Evolutionary conservation across 2,329 filamentous ascomycete species (phyloP).

Genomic region (Trichoderma koningiopsis): DNA sequence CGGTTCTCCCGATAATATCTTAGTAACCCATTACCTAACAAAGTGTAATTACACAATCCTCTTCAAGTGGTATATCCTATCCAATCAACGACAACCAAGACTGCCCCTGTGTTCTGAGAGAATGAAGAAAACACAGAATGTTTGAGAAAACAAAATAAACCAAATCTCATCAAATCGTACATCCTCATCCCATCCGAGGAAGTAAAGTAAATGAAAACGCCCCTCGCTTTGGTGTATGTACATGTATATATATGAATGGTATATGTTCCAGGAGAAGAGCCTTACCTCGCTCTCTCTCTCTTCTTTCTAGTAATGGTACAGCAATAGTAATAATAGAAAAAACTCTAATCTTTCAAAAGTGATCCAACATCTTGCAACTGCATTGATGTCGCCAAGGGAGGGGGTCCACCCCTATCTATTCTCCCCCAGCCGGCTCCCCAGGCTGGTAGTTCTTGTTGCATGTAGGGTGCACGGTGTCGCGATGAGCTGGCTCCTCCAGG

Average conservation of each 20-base stretch:
- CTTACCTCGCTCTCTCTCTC: background rate
- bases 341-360: constrained; percentile 24
- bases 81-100: background rate
- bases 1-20: background rate
- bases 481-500: constrained; percentile 10
- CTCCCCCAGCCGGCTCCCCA: constrained; percentile 40
- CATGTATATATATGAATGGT: constrained; percentile 11
- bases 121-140: background rate
- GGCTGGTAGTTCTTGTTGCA: constrained; percentile 30
- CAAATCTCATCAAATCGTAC: constrained; percentile 13
- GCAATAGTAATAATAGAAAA: background rate
- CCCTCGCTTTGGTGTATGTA: constrained; percentile 14
- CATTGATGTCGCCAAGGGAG: constrained; percentile 29
- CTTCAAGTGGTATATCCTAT: constrained; percentile 19
- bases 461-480: constrained; percentile 1
- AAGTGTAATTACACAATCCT: background rate
- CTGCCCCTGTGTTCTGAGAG: background rate
- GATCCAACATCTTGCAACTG: constrained; percentile 27
- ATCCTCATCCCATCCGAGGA: background rate
- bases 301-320: constrained; percentile 1
- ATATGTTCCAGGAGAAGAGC: background rate
- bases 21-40: background rate
- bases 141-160: background rate
- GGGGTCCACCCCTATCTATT: constrained; percentile 36
- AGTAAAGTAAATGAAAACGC: constrained; percentile 7